phyloP scores from a whole-genome alignment of 176 grass and related monocot genomes.

The Triticum monococcum region DNA sequence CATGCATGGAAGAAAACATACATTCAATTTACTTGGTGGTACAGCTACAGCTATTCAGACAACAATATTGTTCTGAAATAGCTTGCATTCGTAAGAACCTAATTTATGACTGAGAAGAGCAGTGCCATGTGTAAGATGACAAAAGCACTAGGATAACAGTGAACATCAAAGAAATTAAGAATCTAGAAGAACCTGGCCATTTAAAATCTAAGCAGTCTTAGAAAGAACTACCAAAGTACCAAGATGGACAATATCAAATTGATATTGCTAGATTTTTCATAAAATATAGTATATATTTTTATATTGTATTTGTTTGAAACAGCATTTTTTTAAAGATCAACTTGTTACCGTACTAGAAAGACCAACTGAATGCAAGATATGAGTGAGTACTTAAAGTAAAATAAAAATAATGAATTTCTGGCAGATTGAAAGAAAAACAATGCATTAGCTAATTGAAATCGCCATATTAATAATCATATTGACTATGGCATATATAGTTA shows the following conservation, averaged over 20 bases:
- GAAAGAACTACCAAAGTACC: not conserved
- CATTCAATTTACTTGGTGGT: not conserved
- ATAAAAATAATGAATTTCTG: not conserved
- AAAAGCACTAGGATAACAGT: not conserved
- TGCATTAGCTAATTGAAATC: not conserved
- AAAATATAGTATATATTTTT: not conserved
- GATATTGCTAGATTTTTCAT: not conserved
- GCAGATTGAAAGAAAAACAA: not conserved
- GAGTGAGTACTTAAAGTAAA: not conserved
- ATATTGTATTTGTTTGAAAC: not conserved
- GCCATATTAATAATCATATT: not conserved
- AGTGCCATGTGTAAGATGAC: not conserved
- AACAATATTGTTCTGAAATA: not conserved
- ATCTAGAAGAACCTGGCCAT: not conserved
- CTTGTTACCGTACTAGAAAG: not conserved
- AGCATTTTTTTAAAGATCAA: not conserved
- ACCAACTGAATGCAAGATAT: not conserved
- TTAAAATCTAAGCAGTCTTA: not conserved
- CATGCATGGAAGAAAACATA: conserved; percentile 16
- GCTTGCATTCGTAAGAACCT: not conserved
- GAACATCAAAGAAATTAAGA: not conserved
- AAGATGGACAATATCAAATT: not conserved
- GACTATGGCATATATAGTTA: not conserved
- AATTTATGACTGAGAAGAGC: not conserved
- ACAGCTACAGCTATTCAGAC: not conserved